Base-by-base conservation (phyloP, 2,329 filamentous ascomycete species). In the Trichoderma lentiforme region DNA sequence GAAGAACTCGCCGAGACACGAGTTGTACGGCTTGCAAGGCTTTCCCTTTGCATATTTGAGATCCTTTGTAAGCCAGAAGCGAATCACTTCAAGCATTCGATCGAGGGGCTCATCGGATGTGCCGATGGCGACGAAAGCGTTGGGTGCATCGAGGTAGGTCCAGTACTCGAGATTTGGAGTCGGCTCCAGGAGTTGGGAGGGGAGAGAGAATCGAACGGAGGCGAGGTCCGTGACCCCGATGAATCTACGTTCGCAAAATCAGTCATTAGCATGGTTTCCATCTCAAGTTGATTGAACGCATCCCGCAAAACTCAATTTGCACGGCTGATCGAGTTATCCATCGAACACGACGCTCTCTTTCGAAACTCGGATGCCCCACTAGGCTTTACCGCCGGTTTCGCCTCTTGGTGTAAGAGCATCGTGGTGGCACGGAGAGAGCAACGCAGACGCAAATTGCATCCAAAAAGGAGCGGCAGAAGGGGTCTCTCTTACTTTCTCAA, bases 61-160 rank as follows among this genome's bases (percentile, higher is more conserved):
- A 82, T 99, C 96, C 82, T 99, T 99, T 74, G 96, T 98, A 78
- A 98, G 97, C 96, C 96, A 99, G 83, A 98, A 99, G 73, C 95
- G 91, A 77, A 98, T 83, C 34, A 97, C 94, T 79, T 95, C 95
- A 66, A 99, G 88, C 93, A 98, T 98, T 76, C 96, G 94, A 77
- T 96, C 95, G 70, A 98, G 85, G 12, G 92, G 89, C 77, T 98
- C 94, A 77, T 98, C 93, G 21, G 95, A 96, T 77, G 95, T 95
- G 77, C 95, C 96, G 77, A 92, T 92, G 60, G 88, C 88, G 75
- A 90, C 84, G 75, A 99, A 98, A 62, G 95, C 93, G 82, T 97
- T 97, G 26, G 95, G 95, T 76, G 94, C 90, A 82, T 99, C 96
- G 80, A 99, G 87, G 79, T 99, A 99, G 79, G 97, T 97, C 96